Percentiles rank a stretch among this genome's conserved stretches.
These are phyloP conservation scores for Nitzschia sp. DNA, from an alignment of 108 stramenopile species.

Conservation along the genomic window DNA sequence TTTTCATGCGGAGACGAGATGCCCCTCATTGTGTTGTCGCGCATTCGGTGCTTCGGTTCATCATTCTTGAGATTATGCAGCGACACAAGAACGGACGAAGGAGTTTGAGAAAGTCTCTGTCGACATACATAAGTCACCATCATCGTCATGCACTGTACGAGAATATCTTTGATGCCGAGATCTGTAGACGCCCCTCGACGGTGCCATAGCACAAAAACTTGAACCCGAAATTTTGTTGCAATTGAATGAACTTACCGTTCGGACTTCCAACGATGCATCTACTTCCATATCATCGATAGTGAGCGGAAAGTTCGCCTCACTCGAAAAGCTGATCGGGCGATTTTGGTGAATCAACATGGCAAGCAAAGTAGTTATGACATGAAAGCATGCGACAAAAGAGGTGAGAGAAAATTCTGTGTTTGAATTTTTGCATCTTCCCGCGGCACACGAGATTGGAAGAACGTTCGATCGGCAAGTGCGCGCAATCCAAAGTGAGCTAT, in stretches of 20 bases:
- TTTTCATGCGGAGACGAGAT: conserved; percentile 42
- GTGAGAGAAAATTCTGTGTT: background rate
- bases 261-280: conserved; percentile 2
- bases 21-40: background rate
- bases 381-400: background rate
- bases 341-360: conserved; percentile 1
- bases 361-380: background rate
- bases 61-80: conserved; percentile 5
- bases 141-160: background rate
- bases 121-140: background rate
- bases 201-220: conserved; percentile 7
- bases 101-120: background rate
- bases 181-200: no score
- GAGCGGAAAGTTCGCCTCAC: conserved; percentile 1
- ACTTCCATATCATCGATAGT: conserved; percentile 4
- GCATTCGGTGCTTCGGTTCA: background rate
- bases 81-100: conserved; percentile 11
- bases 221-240: conserved; percentile 8
- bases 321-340: background rate
- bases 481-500: background rate
- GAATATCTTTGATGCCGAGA: no score
- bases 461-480: background rate
- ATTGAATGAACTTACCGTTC: conserved; percentile 19
- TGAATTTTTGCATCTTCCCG: background rate
- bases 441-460: background rate